These are phyloP conservation scores for Calonectria pauciramosa DNA, from an alignment of 2,329 filamentous ascomycete genomes.

Conservation along the genomic window DNA sequence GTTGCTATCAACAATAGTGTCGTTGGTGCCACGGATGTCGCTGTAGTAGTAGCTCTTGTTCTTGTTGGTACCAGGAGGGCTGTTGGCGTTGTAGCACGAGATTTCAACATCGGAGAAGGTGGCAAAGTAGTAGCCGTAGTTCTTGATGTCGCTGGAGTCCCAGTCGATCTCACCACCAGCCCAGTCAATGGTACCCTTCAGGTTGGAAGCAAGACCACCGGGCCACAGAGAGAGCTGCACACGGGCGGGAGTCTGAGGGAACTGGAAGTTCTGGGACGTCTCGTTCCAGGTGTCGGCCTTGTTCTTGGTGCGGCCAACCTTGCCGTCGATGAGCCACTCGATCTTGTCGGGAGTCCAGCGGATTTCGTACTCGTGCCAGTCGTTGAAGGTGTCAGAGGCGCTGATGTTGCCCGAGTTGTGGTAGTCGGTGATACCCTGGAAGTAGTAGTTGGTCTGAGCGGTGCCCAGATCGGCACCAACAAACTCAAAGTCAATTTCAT, in stretches of 20 bases:
- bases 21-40: slow-evolving; percentile 75
- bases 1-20: slow-evolving; percentile 82
- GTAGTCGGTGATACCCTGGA: slow-evolving; percentile 92
- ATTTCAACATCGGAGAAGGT: slow-evolving; percentile 83
- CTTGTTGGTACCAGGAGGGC: slow-evolving; percentile 75
- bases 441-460: slow-evolving; percentile 97
- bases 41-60: slow-evolving; percentile 84
- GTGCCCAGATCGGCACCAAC: slow-evolving; percentile 82
- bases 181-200: slow-evolving; percentile 89
- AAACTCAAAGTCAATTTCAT: slow-evolving; percentile 98
- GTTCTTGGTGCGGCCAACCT: slow-evolving; percentile 80
- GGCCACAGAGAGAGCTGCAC: slow-evolving; percentile 98
- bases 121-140: slow-evolving; percentile 90
- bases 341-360: slow-evolving; percentile 91
- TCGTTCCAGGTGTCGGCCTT: slow-evolving; percentile 88
- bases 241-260: slow-evolving; percentile 90
- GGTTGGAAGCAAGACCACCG: slow-evolving; percentile 84
- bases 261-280: slow-evolving; percentile 85
- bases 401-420: slow-evolving; percentile 81
- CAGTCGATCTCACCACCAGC: slow-evolving; percentile 93
- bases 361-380: slow-evolving; percentile 92
- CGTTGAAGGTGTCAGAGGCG: slow-evolving; percentile 77
- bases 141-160: slow-evolving; percentile 81
- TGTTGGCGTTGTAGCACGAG: slow-evolving; percentile 81
- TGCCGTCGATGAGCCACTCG: slow-evolving; percentile 89